Base-by-base conservation (phyloP, 306 rosid genomes). In the Pterocarpus macrocarpus region DNA sequence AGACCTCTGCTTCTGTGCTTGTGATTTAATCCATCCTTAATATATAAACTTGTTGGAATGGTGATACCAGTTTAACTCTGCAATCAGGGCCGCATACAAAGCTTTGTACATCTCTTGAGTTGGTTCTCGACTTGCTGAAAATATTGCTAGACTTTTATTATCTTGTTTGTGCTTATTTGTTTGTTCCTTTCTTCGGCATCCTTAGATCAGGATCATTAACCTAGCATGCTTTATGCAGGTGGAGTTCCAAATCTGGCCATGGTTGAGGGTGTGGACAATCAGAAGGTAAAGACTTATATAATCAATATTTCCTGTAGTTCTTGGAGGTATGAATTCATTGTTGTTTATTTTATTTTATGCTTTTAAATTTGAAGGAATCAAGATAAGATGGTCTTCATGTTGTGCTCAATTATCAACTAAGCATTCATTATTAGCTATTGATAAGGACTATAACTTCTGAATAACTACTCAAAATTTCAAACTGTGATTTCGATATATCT, bases 181-280 rank as follows among this genome's bases (percentile, higher is more conserved):
- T 1, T 50, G n/a, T 64, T 82, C 38, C 64, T 64, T 69, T 66
- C 82, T 56, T 30, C 56, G 55, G 72, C 55, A 45, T 30, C 55
- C 67, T 49, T 58, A 3, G 28, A 55, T 76, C 39, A 36, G 63
- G 55, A 75, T 56, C 35, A 3, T 16, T 82, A 77, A 69, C 55
- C 61, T 68, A 63, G 45, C 56, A 76, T 85, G 47, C 49, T 28
- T 45, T 71, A 49, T 68, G 86, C 88, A 94, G 98, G 89, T 75
- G 97, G 86, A 73, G 96, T 90, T 41, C 97, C 94, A 28, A 87
- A 90, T 85, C 87, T 94, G 64, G 90, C 90, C 43, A 81, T 94
- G 94, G 89, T 92, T 83, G 88, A 94, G 91, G 92, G 96, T 4
- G 92, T 94, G 69, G 97, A 92, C 85, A 94, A 87, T 87, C 91